Conservation (phyloP, 208 protist genomes). For the Trypanosoma avium region DNA sequence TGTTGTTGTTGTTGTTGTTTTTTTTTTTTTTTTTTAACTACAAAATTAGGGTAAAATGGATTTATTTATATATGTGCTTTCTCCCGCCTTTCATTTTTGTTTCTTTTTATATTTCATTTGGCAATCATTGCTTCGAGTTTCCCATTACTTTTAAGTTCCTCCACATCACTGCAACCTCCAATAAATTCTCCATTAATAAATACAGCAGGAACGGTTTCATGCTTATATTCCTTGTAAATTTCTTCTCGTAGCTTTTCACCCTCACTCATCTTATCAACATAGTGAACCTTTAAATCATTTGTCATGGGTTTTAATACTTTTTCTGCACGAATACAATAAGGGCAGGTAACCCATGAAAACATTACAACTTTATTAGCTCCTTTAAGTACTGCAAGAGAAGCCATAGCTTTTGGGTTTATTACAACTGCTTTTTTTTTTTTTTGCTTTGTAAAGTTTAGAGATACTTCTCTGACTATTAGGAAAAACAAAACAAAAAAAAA, state of each 20-base stretch:
- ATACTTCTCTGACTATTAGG: too few relatives aligned
- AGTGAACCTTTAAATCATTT: slow-evolving; percentile 23
- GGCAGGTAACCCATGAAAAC: slow-evolving; percentile 41
- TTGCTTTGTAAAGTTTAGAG: not conserved
- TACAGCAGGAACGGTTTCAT: slow-evolving; percentile 56
- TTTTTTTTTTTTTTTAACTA: too few relatives aligned
- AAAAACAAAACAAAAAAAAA: not conserved
- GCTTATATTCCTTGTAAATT: slow-evolving; percentile 33
- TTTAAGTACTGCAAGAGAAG: slow-evolving; percentile 8
- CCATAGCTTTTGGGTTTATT: not conserved
- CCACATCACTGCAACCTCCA: slow-evolving; percentile 48
- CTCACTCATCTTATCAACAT: slow-evolving; percentile 41
- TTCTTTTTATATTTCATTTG: not conserved
- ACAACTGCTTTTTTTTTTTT: not conserved
- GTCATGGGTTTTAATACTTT: slow-evolving; percentile 28
- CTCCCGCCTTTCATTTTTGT: not conserved
- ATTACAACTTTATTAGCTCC: slow-evolving; percentile 35
- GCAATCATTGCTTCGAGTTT: slow-evolving; percentile 25
- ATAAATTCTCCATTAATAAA: slow-evolving; percentile 56
- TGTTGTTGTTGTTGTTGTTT: too few relatives aligned
- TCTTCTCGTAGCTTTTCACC: slow-evolving; percentile 29
- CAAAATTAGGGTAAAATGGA: too few relatives aligned
- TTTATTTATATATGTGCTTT: too few relatives aligned
- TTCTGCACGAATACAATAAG: slow-evolving; percentile 37
- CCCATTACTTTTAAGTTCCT: slow-evolving; percentile 31